These are phyloP conservation scores for Taphrina pruni DNA, from an alignment of 1,139 yeast genomes.

Conservation along the genomic window DNA sequence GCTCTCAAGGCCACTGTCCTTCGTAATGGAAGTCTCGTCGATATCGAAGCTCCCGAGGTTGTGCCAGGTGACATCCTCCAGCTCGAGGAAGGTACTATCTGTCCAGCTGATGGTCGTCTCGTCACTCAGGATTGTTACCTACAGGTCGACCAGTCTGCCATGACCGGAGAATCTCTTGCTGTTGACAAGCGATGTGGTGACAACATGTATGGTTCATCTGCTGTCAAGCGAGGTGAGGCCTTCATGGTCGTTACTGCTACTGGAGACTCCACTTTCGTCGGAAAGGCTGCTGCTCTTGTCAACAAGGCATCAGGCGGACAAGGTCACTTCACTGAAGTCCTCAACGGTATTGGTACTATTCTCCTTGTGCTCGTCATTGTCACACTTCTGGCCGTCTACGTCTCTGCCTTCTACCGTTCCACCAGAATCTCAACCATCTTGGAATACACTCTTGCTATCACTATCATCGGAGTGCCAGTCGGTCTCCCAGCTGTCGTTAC, in stretches of 20 bases:
- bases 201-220: conserved; percentile 87
- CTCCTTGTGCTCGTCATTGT: conserved; percentile 86
- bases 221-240: conserved; percentile 97
- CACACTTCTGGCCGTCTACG: conserved; percentile 89
- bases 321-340: conserved; percentile 97
- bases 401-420: conserved; percentile 94
- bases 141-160: conserved; percentile 96
- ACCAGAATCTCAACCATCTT: conserved; percentile 85
- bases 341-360: conserved; percentile 96
- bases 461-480: conserved; percentile 99
- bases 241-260: conserved; percentile 94
- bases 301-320: conserved; percentile 92
- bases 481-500: conserved; percentile 99
- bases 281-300: conserved; percentile 96
- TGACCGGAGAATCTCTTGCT: conserved; percentile 97
- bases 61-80: conserved; percentile 83
- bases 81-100: conserved; percentile 78
- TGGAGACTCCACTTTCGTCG: conserved; percentile 91
- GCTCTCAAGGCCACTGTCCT: conserved; percentile 64
- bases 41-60: conserved; percentile 69
- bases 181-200: conserved; percentile 93
- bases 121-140: conserved; percentile 86
- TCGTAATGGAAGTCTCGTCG: conserved; percentile 68
- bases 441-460: conserved; percentile 90
- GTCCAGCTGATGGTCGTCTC: conserved; percentile 91